Conservation (phyloP, 73 alveolate species). For the Paramecium sexaurelia region DNA sequence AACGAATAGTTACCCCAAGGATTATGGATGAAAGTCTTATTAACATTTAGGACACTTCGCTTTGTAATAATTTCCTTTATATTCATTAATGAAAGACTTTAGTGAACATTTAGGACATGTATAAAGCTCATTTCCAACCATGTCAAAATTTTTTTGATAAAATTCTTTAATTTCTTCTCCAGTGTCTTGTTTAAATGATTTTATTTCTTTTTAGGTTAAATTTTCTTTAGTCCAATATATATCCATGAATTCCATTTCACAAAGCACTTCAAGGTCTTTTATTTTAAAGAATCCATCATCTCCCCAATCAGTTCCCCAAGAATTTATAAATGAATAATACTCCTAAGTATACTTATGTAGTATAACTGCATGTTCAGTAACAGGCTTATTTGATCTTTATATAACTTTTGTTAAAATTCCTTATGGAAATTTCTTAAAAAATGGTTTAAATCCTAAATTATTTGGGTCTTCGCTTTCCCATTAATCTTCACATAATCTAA, state of each 20-base stretch:
- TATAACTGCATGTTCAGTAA: background rate
- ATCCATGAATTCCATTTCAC: background rate
- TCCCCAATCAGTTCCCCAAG: constrained; percentile 56
- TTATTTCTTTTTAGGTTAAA: background rate
- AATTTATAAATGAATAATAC: constrained; percentile 11
- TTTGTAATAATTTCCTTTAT: background rate
- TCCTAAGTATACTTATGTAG: background rate
- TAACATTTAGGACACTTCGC: background rate
- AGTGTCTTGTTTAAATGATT: background rate
- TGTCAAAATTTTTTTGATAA: background rate
- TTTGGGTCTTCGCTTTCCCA: background rate
- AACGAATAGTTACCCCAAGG: background rate
- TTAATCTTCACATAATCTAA: background rate
- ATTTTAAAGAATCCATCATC: constrained; percentile 21
- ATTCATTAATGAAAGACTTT: background rate
- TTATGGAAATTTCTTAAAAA: background rate
- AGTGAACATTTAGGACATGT: background rate
- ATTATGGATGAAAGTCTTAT: background rate
- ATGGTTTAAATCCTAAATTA: background rate
- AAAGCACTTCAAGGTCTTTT: background rate
- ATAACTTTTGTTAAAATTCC: background rate
- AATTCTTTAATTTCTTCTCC: background rate
- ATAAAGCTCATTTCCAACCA: background rate
- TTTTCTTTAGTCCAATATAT: background rate
- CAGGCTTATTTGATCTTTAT: background rate